Evolutionary conservation across 768 basidiomycete genomes (phyloP), one percentile per base, ranked within the genome.

Genomic region (Leccinum ochraceum): DNA sequence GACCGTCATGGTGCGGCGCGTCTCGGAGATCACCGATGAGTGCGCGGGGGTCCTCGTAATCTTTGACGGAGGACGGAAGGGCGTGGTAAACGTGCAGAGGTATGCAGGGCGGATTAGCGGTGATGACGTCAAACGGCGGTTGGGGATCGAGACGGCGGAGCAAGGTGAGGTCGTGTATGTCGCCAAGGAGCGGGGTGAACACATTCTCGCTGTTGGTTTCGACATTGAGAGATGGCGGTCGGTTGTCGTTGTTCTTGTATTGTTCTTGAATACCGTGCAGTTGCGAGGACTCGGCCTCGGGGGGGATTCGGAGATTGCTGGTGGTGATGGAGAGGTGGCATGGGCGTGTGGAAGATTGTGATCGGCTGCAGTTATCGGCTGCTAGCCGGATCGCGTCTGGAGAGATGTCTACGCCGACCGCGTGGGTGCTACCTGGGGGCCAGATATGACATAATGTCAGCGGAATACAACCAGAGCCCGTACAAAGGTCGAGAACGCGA

Each of bases 401-500:
- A 52, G 87, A 86, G 51, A 87, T 81, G 74, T 94, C 93, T 46
- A 95, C 77, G 24, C 84, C 92, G 60, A 81, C 75, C 2, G 88
- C 84, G 8, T 72, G 76, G 51, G 85, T 65, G 62, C 77, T 81
- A 53, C 83, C 85, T 50, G 78, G 73, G 16, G 86, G 83, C 76
- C 85, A 84, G 52, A 86, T 74, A 64, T 87, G 81, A 67, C 86
- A 87, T 16, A 98, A 79, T n/a, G 93, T 79, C 44, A 97, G 82
- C 2, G 94, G 90, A 54, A 98, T 95, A 72, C 94, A 95, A 14
- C 91, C 96, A 0, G 93, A 85, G 49, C 96, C 96, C 6, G 95
- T 96, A 72, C 95, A 94, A 51, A 98, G 84, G 76, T 99, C 96
- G 32, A 98, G 79, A 28, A 95, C 74, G 32, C 76, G 77, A 14